These are phyloP conservation scores for Colletotrichum camelliae DNA, from an alignment of 2,329 filamentous ascomycete genomes.

Conservation along the genomic window DNA sequence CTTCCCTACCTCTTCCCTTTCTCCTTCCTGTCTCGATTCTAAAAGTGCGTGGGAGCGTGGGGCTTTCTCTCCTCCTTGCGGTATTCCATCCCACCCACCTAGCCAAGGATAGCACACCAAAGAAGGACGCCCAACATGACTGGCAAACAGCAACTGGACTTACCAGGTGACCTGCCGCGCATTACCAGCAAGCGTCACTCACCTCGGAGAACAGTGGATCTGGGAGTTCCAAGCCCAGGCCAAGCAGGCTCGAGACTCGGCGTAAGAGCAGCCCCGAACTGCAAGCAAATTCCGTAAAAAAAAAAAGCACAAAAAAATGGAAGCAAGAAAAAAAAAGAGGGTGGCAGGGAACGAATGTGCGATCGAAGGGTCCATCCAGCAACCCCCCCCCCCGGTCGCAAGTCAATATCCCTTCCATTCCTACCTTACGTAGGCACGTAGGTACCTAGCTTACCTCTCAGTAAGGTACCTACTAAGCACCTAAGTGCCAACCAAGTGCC, in stretches of 20 bases:
- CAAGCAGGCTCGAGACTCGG: neutral
- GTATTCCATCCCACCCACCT: neutral
- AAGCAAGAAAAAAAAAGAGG: neutral
- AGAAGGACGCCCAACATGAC: neutral
- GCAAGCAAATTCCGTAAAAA: neutral
- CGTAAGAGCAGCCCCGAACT: neutral
- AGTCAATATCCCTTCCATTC: neutral
- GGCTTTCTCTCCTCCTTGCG: neutral
- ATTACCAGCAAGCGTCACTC: neutral
- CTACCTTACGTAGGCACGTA: neutral
- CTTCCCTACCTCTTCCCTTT: neutral
- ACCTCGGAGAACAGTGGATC: neutral
- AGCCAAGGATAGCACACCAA: neutral
- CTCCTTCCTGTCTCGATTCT: neutral
- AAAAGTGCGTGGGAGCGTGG: neutral
- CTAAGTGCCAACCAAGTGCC: neutral
- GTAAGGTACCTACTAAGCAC: neutral
- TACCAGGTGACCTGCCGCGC: neutral
- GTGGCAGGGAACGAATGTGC: constrained; percentile 2
- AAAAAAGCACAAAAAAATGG: neutral
- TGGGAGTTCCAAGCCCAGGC: neutral
- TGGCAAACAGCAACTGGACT: neutral
- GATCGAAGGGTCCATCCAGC: neutral
- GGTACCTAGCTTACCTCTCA: neutral
- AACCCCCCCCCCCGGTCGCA: neutral